phyloP scores from a whole-genome alignment of 2,329 filamentous ascomycete species.

The Ophiostoma novo-ulmi region DNA sequence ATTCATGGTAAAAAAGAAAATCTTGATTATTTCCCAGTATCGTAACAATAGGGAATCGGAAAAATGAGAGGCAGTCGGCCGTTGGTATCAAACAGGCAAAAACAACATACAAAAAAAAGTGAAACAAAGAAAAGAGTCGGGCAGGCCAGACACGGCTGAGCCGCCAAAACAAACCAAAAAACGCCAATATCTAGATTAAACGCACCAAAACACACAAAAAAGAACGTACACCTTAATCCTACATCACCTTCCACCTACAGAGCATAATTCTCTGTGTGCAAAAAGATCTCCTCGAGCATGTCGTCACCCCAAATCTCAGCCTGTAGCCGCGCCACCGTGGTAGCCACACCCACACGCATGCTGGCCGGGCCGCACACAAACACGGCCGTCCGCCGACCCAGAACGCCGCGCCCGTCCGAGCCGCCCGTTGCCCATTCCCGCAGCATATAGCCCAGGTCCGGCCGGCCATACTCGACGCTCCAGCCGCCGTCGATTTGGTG shows the following conservation, averaged over 20 bases:
- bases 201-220: neutral
- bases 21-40: neutral
- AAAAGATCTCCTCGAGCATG: constrained; percentile 78
- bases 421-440: constrained; percentile 74
- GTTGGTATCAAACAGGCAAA: constrained; percentile 5
- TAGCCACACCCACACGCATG: constrained; percentile 85
- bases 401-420: constrained; percentile 58
- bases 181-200: neutral
- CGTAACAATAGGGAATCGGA: neutral
- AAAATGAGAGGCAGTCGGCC: neutral
- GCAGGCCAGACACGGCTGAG: too few relatives aligned
- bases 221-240: neutral
- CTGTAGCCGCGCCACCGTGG: constrained; percentile 76
- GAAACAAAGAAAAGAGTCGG: neutral
- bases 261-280: constrained; percentile 94
- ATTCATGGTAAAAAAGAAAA: neutral
- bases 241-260: constrained; percentile 44
- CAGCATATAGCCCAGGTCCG: constrained; percentile 81
- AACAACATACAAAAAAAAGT: neutral
- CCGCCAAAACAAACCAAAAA: neutral
- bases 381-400: constrained; percentile 77
- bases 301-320: constrained; percentile 74
- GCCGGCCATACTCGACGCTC: constrained; percentile 87
- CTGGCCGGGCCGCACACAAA: constrained; percentile 86
- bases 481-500: constrained; percentile 71